Evolutionary conservation across 2,329 filamentous ascomycete species (phyloP).

Genomic region (Dactylellina leptospora): DNA sequence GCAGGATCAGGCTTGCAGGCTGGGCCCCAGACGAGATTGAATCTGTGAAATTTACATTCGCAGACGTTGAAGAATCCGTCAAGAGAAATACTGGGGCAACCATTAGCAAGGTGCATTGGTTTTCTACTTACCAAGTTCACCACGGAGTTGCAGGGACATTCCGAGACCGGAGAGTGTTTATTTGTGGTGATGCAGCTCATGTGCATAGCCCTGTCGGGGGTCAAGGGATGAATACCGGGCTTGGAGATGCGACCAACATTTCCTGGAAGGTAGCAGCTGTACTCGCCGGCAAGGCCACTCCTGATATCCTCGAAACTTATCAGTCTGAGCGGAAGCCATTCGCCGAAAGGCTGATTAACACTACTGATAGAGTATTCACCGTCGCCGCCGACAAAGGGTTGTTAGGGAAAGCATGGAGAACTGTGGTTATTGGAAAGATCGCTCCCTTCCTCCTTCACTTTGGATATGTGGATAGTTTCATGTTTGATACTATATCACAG

Average conservation of each 20-base stretch:
- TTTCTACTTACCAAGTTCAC: slow-evolving; percentile 72
- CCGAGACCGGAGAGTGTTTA: slow-evolving; percentile 75
- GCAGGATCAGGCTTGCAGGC: slow-evolving; percentile 57
- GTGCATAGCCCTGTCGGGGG: slow-evolving; percentile 81
- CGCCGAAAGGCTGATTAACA: slow-evolving; percentile 34
- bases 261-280: slow-evolving; percentile 66
- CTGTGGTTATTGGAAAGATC: slow-evolving; percentile 34
- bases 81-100: slow-evolving; percentile 55
- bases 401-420: slow-evolving; percentile 26
- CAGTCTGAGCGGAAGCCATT: slow-evolving; percentile 54
- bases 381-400: slow-evolving; percentile 20
- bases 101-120: slow-evolving; percentile 59
- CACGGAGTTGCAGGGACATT: slow-evolving; percentile 76
- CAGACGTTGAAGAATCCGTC: slow-evolving; percentile 57
- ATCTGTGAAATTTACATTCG: slow-evolving; percentile 57
- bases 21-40: slow-evolving; percentile 53
- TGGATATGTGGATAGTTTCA: slow-evolving; percentile 27
- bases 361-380: slow-evolving; percentile 32
- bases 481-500: slow-evolving; percentile 46
- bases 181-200: slow-evolving; percentile 81
- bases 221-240: slow-evolving; percentile 82
- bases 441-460: slow-evolving; percentile 27
- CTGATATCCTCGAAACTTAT: slow-evolving; percentile 55
- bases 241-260: slow-evolving; percentile 71
- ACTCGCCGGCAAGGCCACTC: slow-evolving; percentile 48